Conservation (phyloP, 208 protist species). For the Tritrichomonas foetus region DNA sequence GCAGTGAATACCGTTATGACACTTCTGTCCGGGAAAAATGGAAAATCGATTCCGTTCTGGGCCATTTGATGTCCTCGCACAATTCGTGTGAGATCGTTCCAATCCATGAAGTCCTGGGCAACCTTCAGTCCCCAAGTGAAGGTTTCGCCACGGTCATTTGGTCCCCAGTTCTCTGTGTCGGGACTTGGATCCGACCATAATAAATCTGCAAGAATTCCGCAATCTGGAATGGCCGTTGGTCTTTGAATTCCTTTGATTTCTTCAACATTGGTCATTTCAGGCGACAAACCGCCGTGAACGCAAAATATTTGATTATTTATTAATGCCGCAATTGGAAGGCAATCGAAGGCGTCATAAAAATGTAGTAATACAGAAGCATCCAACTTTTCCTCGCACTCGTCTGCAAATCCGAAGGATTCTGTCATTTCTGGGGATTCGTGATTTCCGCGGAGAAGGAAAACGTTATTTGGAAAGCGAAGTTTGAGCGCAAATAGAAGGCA, state of each 20-base stretch:
- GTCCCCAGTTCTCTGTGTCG: background rate
- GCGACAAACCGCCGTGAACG: slow-evolving; percentile 4
- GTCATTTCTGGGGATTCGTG: slow-evolving; percentile 53
- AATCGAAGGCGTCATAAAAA: background rate
- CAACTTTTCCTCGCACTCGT: slow-evolving; percentile 73
- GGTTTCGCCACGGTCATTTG: no score
- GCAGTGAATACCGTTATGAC: slow-evolving; percentile 3
- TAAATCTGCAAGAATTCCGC: background rate
- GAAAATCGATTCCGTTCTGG: background rate
- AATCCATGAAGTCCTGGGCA: no score
- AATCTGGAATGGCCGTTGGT: background rate
- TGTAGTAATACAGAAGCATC: slow-evolving; percentile 47
- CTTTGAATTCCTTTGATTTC: slow-evolving; percentile 34
- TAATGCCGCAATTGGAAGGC: background rate
- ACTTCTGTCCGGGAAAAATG: background rate
- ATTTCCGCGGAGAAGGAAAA: slow-evolving; percentile 54
- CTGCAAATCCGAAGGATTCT: slow-evolving; percentile 48
- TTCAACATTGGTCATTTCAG: background rate
- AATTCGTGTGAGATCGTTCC: no score
- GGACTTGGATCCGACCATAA: slow-evolving; percentile 16
- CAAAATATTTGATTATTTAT: slow-evolving; percentile 23
- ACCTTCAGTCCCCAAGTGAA: no score
- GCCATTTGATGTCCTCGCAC: background rate
- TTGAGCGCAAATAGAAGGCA: slow-evolving; percentile 48
- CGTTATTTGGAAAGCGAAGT: slow-evolving; percentile 45